Percentiles rank a stretch among this genome's conserved stretches.
phyloP scores from a whole-genome alignment of 208 protist species.

The Vickermania ingenoplastis region DNA sequence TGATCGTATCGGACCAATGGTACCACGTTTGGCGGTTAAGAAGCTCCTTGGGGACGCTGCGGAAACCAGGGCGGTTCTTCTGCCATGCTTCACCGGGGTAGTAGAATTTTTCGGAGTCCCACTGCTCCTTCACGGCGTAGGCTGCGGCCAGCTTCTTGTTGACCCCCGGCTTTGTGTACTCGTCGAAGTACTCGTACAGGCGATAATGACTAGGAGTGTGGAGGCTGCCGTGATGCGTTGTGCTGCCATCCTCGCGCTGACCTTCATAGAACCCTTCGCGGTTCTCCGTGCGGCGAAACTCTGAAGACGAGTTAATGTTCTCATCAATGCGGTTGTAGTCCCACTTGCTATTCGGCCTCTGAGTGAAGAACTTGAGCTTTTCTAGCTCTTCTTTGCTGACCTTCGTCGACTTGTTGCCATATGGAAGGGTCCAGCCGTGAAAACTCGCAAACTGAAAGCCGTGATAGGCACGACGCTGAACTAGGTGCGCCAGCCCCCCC shows the following conservation, averaged over 20 bases:
- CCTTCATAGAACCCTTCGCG: constrained; percentile 68
- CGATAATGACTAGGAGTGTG: constrained; percentile 78
- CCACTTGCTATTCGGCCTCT: constrained; percentile 61
- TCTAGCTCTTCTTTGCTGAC: constrained; percentile 76
- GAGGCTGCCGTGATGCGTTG: constrained; percentile 43
- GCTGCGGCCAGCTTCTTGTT: constrained; percentile 64
- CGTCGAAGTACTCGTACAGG: constrained; percentile 85
- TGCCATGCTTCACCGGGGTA: constrained; percentile 84
- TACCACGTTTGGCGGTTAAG: constrained; percentile 86
- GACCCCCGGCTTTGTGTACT: constrained; percentile 79
- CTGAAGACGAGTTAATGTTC: constrained; percentile 79
- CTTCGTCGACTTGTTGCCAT: constrained; percentile 24
- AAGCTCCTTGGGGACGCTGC: constrained; percentile 79
- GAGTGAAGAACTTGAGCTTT: constrained; percentile 51
- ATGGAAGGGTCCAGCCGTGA: constrained; percentile 74
- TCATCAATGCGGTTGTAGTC: constrained; percentile 84
- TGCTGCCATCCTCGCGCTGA: constrained; percentile 70
- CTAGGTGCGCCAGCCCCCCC: neutral
- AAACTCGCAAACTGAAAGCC: constrained; percentile 71
- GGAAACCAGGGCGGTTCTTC: constrained; percentile 75
- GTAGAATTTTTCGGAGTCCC: constrained; percentile 83
- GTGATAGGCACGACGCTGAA: constrained; percentile 33
- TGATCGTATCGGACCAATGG: constrained; percentile 80
- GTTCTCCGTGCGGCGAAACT: constrained; percentile 55
- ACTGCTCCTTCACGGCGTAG: constrained; percentile 81